phyloP scores from a whole-genome alignment of 2,329 filamentous ascomycete species.

The Aspergillus pseudoviridinutans region DNA sequence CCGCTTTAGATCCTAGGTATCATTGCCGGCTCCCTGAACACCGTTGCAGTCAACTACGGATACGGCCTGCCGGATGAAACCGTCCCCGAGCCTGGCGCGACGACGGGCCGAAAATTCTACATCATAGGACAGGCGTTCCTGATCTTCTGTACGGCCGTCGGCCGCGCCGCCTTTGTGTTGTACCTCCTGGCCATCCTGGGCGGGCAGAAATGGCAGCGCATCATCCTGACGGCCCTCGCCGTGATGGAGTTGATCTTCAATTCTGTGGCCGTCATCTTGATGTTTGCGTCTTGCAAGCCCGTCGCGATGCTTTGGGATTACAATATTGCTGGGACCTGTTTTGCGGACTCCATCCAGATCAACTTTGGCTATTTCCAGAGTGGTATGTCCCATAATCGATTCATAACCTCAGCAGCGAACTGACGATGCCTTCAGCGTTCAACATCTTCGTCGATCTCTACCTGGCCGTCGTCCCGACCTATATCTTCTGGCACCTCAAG shows the following conservation, averaged over 20 bases:
- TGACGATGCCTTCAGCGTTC: background rate
- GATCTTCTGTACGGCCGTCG: slow-evolving; percentile 1
- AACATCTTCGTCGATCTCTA: slow-evolving; percentile 14
- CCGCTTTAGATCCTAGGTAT: background rate
- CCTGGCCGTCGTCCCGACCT: slow-evolving; percentile 26
- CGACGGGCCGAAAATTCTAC: background rate
- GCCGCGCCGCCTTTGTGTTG: slow-evolving; percentile 3
- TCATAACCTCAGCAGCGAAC: too few species aligned
- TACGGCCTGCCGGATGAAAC: background rate
- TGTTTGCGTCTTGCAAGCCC: slow-evolving; percentile 24
- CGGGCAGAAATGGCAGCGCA: background rate
- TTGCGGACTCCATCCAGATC: slow-evolving; percentile 18
- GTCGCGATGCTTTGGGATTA: slow-evolving; percentile 20
- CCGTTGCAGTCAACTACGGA: background rate
- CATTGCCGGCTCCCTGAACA: background rate
- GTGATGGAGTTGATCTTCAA: slow-evolving; percentile 21
- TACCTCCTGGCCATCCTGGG: slow-evolving; percentile 8
- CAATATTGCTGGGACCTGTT: slow-evolving; percentile 15
- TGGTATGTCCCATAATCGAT: slow-evolving; percentile 6
- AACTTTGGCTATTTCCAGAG: slow-evolving; percentile 28
- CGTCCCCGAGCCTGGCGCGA: background rate
- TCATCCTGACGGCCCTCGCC: background rate
- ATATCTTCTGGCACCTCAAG: slow-evolving; percentile 32
- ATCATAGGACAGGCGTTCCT: background rate
- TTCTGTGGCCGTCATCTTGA: slow-evolving; percentile 18